phyloP scores from a whole-genome alignment of 2,329 filamentous ascomycete genomes.

The Aspergillus glaucus region DNA sequence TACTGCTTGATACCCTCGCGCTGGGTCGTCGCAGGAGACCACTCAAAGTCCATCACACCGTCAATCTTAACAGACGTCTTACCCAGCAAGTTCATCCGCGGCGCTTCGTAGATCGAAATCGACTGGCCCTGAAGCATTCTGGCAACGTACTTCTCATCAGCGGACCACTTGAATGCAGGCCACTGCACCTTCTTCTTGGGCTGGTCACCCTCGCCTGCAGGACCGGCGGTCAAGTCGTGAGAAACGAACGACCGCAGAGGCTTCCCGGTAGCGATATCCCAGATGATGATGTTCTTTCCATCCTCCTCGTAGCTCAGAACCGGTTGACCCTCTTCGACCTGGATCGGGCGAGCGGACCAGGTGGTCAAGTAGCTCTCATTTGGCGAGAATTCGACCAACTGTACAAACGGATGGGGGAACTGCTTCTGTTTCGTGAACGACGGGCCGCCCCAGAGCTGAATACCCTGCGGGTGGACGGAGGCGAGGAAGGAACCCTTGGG shows the following conservation, averaged over 20 bases:
- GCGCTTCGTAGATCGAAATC: slow-evolving; percentile 86
- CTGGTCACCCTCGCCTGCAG: slow-evolving; percentile 56
- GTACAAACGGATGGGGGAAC: slow-evolving; percentile 92
- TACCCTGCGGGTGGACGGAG: slow-evolving; percentile 91
- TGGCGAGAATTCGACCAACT: slow-evolving; percentile 93
- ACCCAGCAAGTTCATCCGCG: slow-evolving; percentile 81
- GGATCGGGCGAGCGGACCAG: slow-evolving; percentile 91
- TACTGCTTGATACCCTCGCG: slow-evolving; percentile 83
- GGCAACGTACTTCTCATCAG: slow-evolving; percentile 95
- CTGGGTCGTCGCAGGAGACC: slow-evolving; percentile 77
- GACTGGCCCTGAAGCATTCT: slow-evolving; percentile 80
- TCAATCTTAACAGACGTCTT: slow-evolving; percentile 95
- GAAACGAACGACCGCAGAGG: slow-evolving; percentile 91
- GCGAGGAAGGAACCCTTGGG: slow-evolving; percentile 89
- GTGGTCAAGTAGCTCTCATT: slow-evolving; percentile 89
- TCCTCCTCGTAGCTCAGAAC: slow-evolving; percentile 86
- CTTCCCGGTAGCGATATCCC: slow-evolving; percentile 86
- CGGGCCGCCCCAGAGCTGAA: slow-evolving; percentile 90
- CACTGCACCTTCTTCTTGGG: slow-evolving; percentile 92
- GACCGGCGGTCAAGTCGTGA: slow-evolving; percentile 58
- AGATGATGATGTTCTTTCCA: slow-evolving; percentile 98
- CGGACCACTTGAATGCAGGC: slow-evolving; percentile 99
- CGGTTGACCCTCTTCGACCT: slow-evolving; percentile 81
- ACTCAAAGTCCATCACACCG: slow-evolving; percentile 95
- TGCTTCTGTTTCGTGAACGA: slow-evolving; percentile 87